Conservation (phyloP, 345 rosid genomes). For the Kandelia obovata region DNA sequence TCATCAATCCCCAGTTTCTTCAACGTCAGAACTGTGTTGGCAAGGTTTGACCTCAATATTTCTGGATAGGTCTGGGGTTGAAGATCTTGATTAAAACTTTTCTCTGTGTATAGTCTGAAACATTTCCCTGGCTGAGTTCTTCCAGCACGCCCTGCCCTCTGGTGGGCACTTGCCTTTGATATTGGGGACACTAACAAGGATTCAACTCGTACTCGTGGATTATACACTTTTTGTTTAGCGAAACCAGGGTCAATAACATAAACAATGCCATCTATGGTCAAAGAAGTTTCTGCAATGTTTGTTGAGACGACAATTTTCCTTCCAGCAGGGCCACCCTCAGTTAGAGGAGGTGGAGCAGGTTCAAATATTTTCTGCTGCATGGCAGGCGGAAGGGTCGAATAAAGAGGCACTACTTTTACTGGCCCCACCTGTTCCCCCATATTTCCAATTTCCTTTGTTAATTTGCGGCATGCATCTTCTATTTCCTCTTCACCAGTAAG, state of each 20-base stretch:
- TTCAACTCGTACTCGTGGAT: slow-evolving; percentile 85
- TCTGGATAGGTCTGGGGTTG: slow-evolving; percentile 66
- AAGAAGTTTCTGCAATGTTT: slow-evolving; percentile 91
- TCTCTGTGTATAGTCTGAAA: slow-evolving; percentile 85
- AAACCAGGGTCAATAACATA: slow-evolving; percentile 97
- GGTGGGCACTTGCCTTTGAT: slow-evolving; percentile 97
- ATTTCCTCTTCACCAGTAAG: slow-evolving; percentile 97
- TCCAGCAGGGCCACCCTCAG: slow-evolving; percentile 81
- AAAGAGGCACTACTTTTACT: slow-evolving; percentile 74
- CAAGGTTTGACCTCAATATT: slow-evolving; percentile 8
- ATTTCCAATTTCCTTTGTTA: slow-evolving; percentile 64
- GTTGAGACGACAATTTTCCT: slow-evolving; percentile 95
- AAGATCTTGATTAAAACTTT: slow-evolving; percentile 74
- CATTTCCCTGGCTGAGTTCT: slow-evolving; percentile 96
- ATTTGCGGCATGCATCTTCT: slow-evolving; percentile 95
- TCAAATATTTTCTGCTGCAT: slow-evolving; percentile 98
- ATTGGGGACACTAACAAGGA: slow-evolving; percentile 92
- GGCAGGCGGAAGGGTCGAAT: slow-evolving; percentile 92
- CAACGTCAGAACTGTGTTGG: slow-evolving; percentile 4
- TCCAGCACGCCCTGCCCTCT: slow-evolving; percentile 98
- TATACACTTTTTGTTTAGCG: slow-evolving; percentile 84
- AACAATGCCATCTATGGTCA: slow-evolving; percentile 95
- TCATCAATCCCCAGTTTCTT: slow-evolving; percentile 14
- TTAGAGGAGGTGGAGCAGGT: slow-evolving; percentile 73
- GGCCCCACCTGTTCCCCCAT: slow-evolving; percentile 92